phyloP scores from a whole-genome alignment of 805 yeast species.

The Debaryomyces prosopidis region DNA sequence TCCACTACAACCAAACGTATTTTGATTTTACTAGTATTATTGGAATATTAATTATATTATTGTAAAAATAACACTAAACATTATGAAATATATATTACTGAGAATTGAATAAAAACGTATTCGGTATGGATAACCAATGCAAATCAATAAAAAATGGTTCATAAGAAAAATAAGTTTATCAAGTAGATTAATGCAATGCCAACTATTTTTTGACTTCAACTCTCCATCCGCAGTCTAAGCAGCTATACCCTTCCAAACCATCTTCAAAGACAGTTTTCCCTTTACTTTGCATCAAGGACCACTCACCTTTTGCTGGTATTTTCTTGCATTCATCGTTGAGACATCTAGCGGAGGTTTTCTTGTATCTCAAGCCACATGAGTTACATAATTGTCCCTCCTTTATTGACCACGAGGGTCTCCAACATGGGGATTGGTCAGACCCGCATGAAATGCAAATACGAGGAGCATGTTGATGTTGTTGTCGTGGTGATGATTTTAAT shows the following conservation, averaged over 20 bases:
- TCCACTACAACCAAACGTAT: too few relatives aligned
- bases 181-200: too few relatives aligned
- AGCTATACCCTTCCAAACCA: constrained; percentile 38
- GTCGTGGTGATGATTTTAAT: constrained; percentile 33
- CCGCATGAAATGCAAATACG: constrained; percentile 89
- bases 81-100: too few relatives aligned
- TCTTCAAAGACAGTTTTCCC: constrained; percentile 49
- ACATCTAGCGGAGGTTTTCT: constrained; percentile 92
- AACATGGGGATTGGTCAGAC: constrained; percentile 89
- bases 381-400: constrained; percentile 94
- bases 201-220: constrained; percentile 37
- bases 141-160: too few relatives aligned
- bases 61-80: too few relatives aligned
- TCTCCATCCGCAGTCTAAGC: constrained; percentile 44
- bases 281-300: constrained; percentile 81
- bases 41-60: too few relatives aligned
- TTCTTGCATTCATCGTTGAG: constrained; percentile 71
- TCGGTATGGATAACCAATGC: too few relatives aligned
- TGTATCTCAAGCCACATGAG: constrained; percentile 92
- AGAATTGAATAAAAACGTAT: too few relatives aligned
- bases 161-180: too few relatives aligned
- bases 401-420: constrained; percentile 97
- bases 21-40: too few relatives aligned
- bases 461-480: constrained; percentile 20
- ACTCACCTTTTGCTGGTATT: constrained; percentile 95